phyloP scores from a whole-genome alignment of 2,329 filamentous ascomycete genomes.

The Aspergillus ustus region DNA sequence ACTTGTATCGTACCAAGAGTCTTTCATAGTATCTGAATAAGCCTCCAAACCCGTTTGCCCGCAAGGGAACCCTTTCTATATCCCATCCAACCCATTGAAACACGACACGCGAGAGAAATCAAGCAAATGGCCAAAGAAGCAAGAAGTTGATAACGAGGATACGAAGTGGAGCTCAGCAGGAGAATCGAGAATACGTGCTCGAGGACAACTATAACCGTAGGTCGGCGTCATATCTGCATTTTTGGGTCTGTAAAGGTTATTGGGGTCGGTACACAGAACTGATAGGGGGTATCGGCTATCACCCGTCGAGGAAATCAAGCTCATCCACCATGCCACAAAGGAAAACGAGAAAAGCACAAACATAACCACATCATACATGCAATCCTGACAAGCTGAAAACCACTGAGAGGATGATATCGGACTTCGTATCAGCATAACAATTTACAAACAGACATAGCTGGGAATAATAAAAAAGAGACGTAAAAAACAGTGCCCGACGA shows the following conservation, averaged over 20 bases:
- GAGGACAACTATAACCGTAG: slow-evolving; percentile 8
- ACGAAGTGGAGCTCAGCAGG: neutral
- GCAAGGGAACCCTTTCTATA: neutral
- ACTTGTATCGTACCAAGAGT: neutral
- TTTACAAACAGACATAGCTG: slow-evolving; percentile 34
- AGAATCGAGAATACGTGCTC: slow-evolving; percentile 6
- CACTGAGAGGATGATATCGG: slow-evolving; percentile 25
- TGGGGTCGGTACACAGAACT: slow-evolving; percentile 16
- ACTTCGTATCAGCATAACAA: slow-evolving; percentile 33
- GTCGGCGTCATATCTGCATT: slow-evolving; percentile 13
- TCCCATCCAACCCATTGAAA: slow-evolving; percentile 1
- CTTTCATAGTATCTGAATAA: neutral
- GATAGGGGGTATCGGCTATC: slow-evolving; percentile 21
- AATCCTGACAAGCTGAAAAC: slow-evolving; percentile 28
- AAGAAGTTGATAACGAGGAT: neutral
- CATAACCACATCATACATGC: slow-evolving; percentile 34
- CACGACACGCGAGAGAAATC: slow-evolving; percentile 5
- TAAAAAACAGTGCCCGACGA: slow-evolving; percentile 25
- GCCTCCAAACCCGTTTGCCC: neutral
- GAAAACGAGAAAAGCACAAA: slow-evolving; percentile 17
- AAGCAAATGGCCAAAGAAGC: neutral
- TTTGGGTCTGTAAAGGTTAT: slow-evolving; percentile 2
- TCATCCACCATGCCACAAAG: slow-evolving; percentile 21
- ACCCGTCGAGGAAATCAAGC: slow-evolving; percentile 20
- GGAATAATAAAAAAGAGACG: slow-evolving; percentile 17